Base-by-base conservation (phyloP, 139 green algal species). In the Coelastrella sp. region DNA sequence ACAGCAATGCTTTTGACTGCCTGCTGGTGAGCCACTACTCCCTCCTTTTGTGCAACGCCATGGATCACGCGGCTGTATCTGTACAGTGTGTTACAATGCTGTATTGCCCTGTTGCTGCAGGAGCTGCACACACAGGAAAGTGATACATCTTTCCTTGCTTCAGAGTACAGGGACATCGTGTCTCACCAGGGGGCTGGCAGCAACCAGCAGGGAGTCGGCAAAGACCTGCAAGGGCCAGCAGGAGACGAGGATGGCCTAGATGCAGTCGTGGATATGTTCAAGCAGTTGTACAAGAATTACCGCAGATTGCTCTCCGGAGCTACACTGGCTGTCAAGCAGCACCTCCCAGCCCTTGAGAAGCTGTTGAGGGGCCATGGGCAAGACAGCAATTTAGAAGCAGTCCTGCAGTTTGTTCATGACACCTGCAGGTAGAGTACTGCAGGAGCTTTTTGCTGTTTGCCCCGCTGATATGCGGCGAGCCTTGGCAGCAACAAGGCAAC, bases 111-210 rank as follows among this genome's bases (percentile, higher is more conserved):
- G 9, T 59, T 57, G 58, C 60, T 63, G 27, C 91, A 96, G 94
- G 94, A 96, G 88, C 85, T 97, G 11, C 94, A 94, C 80, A 92
- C 95, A 91, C 93, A 96, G 90, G 94, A 96, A 57, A 93, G 95
- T 24, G 80, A 94, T 22, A 80, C 68, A 1, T 90, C 70, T 11
- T 95, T 93, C 90, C 84, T 94, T 6, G 60, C 90, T 7, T 20
- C 82, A 7, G 91, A 95, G 78, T 93, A 95, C 89, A 72, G 92
- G 35, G 19, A 70, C 20, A 82, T 95, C 19, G 89, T 96, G 72
- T 57, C 78, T 20, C 81, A 74, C 22, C 63, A 15, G 65, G 35
- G 35, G 35, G 35, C 35, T 49, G 35, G 35, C 35, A 49, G 35
- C 35, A 49, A 49, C 59, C n/a, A 6, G 19, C 70, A 72, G 81